phyloP scores from a whole-genome alignment of 257 asterid species.

The Fraxinus anomala region DNA sequence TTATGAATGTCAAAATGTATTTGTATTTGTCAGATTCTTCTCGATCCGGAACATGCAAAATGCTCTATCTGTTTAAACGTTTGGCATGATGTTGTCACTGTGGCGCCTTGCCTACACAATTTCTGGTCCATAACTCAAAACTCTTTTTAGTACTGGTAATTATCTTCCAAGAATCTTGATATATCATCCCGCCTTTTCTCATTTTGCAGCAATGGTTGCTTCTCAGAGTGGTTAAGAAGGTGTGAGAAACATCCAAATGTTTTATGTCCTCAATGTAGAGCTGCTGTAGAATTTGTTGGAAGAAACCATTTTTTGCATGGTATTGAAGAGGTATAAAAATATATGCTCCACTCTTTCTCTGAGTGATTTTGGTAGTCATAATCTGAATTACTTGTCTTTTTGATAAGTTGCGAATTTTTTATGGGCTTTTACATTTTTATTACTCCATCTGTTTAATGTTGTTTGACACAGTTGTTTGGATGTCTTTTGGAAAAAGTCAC shows the following conservation, averaged over 20 bases:
- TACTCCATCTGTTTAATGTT: slow-evolving; percentile 13
- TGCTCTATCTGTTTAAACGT: slow-evolving; percentile 83
- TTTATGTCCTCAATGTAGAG: slow-evolving; percentile 94
- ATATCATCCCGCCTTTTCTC: slow-evolving; percentile 23
- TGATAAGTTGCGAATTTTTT: not conserved
- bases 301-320: slow-evolving; percentile 87
- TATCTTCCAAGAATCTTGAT: slow-evolving; percentile 3
- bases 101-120: slow-evolving; percentile 97
- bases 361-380: not conserved
- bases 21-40: slow-evolving; percentile 47
- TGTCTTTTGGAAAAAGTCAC: not conserved
- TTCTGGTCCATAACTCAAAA: slow-evolving; percentile 59
- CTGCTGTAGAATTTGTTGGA: slow-evolving; percentile 87
- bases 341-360: slow-evolving; percentile 1
- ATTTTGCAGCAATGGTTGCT: slow-evolving; percentile 85
- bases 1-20: slow-evolving; percentile 21
- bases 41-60: slow-evolving; percentile 86
- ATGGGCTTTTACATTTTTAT: slow-evolving; percentile 1
- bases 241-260: slow-evolving; percentile 65
- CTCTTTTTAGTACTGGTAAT: slow-evolving; percentile 21
- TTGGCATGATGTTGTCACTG: slow-evolving; percentile 98
- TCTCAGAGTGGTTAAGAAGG: slow-evolving; percentile 97
- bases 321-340: slow-evolving; percentile 73
- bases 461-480: not conserved
- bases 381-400: not conserved